These are phyloP conservation scores for Euryodendron excelsum DNA, from an alignment of 148 eudicot genomes.

Conservation along the genomic window DNA sequence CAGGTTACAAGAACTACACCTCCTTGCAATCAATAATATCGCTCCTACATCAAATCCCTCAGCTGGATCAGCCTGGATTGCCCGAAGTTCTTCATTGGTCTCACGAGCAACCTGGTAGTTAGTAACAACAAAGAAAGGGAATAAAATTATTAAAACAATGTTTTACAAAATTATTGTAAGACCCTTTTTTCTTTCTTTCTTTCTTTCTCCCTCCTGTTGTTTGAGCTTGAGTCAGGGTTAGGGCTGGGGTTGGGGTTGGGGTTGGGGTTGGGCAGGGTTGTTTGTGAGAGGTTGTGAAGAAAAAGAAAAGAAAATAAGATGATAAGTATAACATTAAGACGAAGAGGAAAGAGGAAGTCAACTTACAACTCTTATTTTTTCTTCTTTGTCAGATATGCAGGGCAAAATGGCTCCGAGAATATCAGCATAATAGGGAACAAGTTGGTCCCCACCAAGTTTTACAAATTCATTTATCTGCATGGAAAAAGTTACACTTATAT, in stretches of 20 bases:
- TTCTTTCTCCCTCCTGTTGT: no score
- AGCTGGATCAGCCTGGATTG: constrained; percentile 65
- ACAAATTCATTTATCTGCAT: constrained; percentile 97
- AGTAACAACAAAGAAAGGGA: neutral
- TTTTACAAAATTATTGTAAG: neutral
- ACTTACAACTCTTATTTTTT: constrained; percentile 94
- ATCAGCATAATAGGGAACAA: constrained; percentile 94
- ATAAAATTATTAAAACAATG: neutral
- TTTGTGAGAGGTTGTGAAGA: neutral
- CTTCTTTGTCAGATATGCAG: constrained; percentile 97
- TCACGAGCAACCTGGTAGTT: constrained; percentile 82
- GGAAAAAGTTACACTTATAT: neutral
- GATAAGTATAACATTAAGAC: neutral
- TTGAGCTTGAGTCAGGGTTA: no score
- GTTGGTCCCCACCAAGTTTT: constrained; percentile 93
- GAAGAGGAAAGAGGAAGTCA: neutral
- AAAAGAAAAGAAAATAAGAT: neutral
- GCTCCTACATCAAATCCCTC: constrained; percentile 95
- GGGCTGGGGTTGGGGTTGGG: neutral
- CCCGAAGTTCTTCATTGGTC: constrained; percentile 92
- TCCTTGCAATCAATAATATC: constrained; percentile 83
- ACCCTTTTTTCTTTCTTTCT: neutral
- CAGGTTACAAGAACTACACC: constrained; percentile 34
- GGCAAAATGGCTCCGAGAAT: constrained; percentile 93
- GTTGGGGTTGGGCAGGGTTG: neutral